Evolutionary conservation across 2,329 filamentous ascomycete genomes (phyloP).

Genomic region (Trichoderma asperellum): DNA sequence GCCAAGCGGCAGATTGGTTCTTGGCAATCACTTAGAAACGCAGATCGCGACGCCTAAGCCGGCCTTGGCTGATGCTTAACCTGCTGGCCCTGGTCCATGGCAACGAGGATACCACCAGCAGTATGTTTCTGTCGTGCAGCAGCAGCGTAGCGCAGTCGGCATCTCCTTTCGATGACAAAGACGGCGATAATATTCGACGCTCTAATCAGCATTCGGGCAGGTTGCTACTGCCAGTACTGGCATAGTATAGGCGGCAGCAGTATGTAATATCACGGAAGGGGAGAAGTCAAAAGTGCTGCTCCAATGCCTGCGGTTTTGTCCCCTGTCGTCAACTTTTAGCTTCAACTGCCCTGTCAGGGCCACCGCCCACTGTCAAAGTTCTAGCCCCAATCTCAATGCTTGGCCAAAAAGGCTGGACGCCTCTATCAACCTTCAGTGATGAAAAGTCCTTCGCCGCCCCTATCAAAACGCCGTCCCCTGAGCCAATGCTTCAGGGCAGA

Average conservation of each 20-base stretch:
- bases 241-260: background rate
- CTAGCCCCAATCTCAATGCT: background rate
- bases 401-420: background rate
- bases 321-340: background rate
- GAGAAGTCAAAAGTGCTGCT: background rate
- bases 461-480: background rate
- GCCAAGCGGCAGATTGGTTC: constrained; percentile 7
- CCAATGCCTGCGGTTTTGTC: too few relatives aligned
- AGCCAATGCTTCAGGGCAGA: background rate
- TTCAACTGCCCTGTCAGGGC: background rate
- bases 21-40: constrained; percentile 4
- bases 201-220: background rate
- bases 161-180: constrained; percentile 11
- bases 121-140: background rate
- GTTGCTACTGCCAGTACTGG: background rate
- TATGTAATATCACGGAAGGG: background rate
- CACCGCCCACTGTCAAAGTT: background rate
- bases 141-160: background rate
- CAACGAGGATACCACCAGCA: background rate
- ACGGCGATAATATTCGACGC: background rate
- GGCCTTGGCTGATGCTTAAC: background rate
- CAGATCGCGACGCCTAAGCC: constrained; percentile 12
- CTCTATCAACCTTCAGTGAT: background rate
- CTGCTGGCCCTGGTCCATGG: background rate
- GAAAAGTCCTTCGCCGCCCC: too few relatives aligned